These are phyloP conservation scores for Hibiscus trionum DNA, from an alignment of 345 rosid species.

Conservation along the genomic window DNA sequence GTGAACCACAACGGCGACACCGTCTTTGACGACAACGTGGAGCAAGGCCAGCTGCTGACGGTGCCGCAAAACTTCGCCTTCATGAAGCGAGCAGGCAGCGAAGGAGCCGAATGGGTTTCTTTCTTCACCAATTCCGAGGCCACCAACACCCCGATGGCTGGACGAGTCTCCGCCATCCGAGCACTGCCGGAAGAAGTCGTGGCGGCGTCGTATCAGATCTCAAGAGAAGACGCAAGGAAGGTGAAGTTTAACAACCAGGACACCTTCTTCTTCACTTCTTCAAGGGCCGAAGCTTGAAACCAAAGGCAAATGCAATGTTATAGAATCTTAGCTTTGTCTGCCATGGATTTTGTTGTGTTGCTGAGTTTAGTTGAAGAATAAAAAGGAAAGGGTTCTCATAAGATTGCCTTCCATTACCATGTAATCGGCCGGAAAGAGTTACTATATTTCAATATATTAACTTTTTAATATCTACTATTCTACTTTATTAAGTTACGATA, in stretches of 20 bases:
- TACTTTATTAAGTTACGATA: too few relatives aligned
- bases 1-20: constrained; percentile 44
- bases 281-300: constrained; percentile 38
- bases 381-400: neutral
- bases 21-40: constrained; percentile 45
- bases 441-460: neutral
- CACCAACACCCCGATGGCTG: constrained; percentile 36
- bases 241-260: constrained; percentile 43
- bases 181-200: constrained; percentile 51
- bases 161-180: constrained; percentile 41
- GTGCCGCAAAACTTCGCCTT: constrained; percentile 66
- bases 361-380: neutral
- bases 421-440: neutral
- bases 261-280: constrained; percentile 26
- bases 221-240: constrained; percentile 45
- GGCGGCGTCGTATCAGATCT: constrained; percentile 37
- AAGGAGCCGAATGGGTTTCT: constrained; percentile 53
- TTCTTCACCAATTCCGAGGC: constrained; percentile 64
- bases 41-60: constrained; percentile 47
- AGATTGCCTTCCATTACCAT: neutral
- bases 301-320: constrained; percentile 8
- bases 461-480: neutral
- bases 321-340: neutral
- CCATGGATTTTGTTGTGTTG: neutral
- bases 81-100: constrained; percentile 34